Evolutionary conservation across 2,329 filamentous ascomycete genomes (phyloP).

Genomic region (Apiospora rasikravindrae): DNA sequence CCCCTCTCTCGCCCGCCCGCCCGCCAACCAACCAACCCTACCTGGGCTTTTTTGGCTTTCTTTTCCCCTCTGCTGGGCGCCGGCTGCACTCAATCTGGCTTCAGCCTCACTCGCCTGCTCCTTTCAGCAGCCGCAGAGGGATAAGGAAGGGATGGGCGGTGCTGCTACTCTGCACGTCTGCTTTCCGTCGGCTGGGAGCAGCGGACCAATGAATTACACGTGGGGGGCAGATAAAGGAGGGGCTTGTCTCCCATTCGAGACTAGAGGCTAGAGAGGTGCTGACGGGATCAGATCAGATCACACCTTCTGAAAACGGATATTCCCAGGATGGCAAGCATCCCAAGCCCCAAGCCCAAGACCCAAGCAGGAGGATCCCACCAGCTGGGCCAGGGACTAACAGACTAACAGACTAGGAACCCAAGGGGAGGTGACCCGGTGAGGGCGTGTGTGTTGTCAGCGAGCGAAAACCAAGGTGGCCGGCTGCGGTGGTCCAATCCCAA

Average conservation of each 20-base stretch:
- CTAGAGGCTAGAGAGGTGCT: neutral
- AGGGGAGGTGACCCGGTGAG: neutral
- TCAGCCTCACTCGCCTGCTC: slow-evolving; percentile 13
- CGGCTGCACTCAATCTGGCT: neutral
- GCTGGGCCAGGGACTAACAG: no score
- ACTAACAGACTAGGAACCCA: no score
- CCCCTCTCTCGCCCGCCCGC: no score
- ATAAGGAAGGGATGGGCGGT: neutral
- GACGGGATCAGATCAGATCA: slow-evolving; percentile 16
- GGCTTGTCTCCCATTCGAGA: neutral
- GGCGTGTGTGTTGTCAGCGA: neutral
- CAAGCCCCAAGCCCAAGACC: no score
- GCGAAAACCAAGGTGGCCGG: neutral
- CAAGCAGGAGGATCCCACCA: no score
- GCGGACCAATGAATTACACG: neutral
- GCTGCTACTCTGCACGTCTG: neutral
- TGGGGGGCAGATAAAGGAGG: neutral
- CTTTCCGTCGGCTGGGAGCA: neutral
- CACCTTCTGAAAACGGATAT: slow-evolving; percentile 16
- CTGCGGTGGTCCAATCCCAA: neutral
- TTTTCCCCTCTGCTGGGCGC: no score
- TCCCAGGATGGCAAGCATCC: neutral
- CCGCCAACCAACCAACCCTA: no score
- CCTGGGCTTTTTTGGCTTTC: neutral
- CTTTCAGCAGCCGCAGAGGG: slow-evolving; percentile 2